Conservation (phyloP, 2,329 filamentous ascomycete genomes). For the Fusarium humuli region DNA sequence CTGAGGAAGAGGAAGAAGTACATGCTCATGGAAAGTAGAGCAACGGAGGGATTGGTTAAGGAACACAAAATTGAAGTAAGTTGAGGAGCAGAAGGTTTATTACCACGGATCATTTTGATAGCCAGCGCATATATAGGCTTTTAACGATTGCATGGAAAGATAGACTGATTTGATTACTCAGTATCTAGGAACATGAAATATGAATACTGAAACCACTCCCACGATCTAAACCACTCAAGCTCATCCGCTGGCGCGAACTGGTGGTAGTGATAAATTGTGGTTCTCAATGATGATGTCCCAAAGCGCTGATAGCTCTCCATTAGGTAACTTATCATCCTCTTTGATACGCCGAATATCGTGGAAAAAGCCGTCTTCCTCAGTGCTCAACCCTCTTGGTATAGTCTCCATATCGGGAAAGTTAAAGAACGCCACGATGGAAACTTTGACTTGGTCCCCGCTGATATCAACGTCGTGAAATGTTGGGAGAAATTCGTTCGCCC, state of each 20-base stretch:
- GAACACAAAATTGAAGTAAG: not conserved
- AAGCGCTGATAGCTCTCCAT: not conserved
- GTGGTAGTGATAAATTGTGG: not conserved
- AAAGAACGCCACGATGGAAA: conserved; percentile 26
- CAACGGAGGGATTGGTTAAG: accelerated
- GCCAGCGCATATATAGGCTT: too few relatives aligned
- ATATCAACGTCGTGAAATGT: conserved; percentile 13
- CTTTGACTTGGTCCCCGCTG: conserved; percentile 7
- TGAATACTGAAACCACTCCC: not conserved
- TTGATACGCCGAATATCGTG: not conserved
- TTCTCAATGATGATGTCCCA: conserved; percentile 1
- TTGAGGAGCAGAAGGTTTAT: too few relatives aligned
- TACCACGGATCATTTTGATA: too few relatives aligned
- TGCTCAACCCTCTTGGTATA: not conserved
- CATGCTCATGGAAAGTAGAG: not conserved
- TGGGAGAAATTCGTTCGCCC: conserved; percentile 10
- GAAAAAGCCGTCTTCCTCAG: not conserved
- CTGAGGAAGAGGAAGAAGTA: conserved; percentile 7
- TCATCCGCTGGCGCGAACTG: not conserved
- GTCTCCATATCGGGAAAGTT: conserved; percentile 23
- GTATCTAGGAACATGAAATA: not conserved
- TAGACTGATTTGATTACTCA: not conserved
- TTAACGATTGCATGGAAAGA: not conserved
- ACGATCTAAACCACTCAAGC: too few relatives aligned
- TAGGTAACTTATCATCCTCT: conserved; percentile 10